Percentiles rank a stretch among this genome's conserved stretches.
These are phyloP conservation scores for Neopestalotiopsis sp. DNA, from an alignment of 2,329 filamentous ascomycete species.

Conservation along the genomic window DNA sequence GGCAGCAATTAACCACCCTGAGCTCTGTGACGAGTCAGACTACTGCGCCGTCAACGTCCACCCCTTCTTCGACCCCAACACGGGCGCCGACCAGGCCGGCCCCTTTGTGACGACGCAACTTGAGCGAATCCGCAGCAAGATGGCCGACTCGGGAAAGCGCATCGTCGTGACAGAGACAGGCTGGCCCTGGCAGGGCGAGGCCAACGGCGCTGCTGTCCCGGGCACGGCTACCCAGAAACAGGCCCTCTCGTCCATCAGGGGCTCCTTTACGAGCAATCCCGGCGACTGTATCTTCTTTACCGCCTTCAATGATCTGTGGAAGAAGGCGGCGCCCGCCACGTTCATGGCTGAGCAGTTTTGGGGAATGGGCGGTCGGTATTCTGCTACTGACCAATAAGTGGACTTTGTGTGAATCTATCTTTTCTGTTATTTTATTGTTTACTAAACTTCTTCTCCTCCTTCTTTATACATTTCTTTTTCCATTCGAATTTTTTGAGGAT, in stretches of 20 bases:
- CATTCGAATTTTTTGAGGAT: not conserved
- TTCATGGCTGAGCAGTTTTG: conserved; percentile 79
- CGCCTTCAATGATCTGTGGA: conserved; percentile 83
- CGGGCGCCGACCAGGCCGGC: conserved; percentile 66
- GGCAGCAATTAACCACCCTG: conserved; percentile 67
- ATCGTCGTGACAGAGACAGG: conserved; percentile 82
- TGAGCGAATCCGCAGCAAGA: conserved; percentile 43
- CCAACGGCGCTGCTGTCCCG: conserved; percentile 73
- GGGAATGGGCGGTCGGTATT: conserved; percentile 59
- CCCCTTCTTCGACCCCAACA: conserved; percentile 78
- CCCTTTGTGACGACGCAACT: conserved; percentile 67
- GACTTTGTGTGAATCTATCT: not conserved
- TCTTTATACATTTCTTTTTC: not conserved
- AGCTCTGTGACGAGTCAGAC: conserved; percentile 75
- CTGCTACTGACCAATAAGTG: conserved; percentile 31
- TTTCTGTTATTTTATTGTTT: not conserved
- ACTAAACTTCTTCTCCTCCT: not conserved
- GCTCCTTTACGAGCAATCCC: conserved; percentile 56
- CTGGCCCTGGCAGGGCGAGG: conserved; percentile 74
- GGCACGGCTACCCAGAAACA: conserved; percentile 66
- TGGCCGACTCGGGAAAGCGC: conserved; percentile 54
- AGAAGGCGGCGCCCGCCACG: conserved; percentile 64
- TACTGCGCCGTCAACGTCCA: conserved; percentile 84
- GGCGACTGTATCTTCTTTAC: conserved; percentile 73
- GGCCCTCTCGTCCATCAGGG: conserved; percentile 70